Conservation (phyloP, 768 basidiomycete species). For the Albatrellus ellisii region DNA sequence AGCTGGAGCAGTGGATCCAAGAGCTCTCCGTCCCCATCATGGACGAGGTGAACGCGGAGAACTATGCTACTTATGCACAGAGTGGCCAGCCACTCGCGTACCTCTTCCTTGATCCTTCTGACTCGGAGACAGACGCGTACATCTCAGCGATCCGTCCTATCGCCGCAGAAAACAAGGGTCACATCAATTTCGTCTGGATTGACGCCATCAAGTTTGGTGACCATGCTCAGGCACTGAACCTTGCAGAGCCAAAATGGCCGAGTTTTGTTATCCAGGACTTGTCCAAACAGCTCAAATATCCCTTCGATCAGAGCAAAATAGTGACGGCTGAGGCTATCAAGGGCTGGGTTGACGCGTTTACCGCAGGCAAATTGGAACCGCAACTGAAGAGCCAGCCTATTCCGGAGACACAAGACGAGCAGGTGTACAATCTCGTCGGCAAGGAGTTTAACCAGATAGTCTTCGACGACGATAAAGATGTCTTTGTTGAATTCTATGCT, state of each 20-base stretch:
- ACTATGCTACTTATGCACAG: conserved; percentile 75
- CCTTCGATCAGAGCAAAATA: conserved; percentile 56
- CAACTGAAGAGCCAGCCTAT: conserved; percentile 84
- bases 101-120: conserved; percentile 79
- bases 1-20: conserved; percentile 67
- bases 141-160: conserved; percentile 62
- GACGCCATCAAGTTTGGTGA: conserved; percentile 92
- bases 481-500: conserved; percentile 95
- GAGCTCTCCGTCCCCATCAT: conserved; percentile 79
- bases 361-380: conserved; percentile 64
- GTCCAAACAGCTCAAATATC: conserved; percentile 77
- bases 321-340: conserved; percentile 44
- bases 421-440: conserved; percentile 73
- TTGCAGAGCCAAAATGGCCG: conserved; percentile 80
- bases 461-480: conserved; percentile 81
- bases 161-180: conserved; percentile 70
- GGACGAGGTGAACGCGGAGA: conserved; percentile 89
- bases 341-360: conserved; percentile 48
- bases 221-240: conserved; percentile 90
- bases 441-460: conserved; percentile 83
- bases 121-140: conserved; percentile 46
- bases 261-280: conserved; percentile 89
- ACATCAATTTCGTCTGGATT: conserved; percentile 97
- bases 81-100: conserved; percentile 87
- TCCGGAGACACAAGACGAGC: conserved; percentile 72